Conservation (phyloP, 345 rosid species). For the Syzygium aqueum region DNA sequence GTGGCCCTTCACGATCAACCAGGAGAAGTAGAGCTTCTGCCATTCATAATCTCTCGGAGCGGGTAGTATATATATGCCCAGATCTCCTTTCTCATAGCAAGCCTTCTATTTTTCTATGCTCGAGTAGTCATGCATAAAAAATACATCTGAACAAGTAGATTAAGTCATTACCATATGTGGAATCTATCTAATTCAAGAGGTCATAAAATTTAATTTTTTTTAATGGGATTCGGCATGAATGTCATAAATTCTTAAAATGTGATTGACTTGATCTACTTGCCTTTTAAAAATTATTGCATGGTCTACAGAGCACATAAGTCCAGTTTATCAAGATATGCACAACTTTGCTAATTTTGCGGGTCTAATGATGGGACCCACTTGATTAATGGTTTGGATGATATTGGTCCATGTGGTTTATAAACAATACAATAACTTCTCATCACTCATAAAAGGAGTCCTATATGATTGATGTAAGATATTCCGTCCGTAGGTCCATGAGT, state of each 20-base stretch:
- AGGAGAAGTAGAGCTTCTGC: conserved; percentile 85
- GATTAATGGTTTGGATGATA: not conserved
- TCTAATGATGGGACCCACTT: not conserved
- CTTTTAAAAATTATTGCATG: not conserved
- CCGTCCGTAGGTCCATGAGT: not conserved
- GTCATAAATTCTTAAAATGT: not conserved
- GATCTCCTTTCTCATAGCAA: not conserved
- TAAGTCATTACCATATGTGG: not conserved
- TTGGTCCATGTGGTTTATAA: not conserved
- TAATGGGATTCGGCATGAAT: not conserved
- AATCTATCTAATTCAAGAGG: not conserved
- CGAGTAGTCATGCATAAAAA: not conserved
- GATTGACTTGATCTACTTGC: not conserved
- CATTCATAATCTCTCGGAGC: conserved; percentile 90
- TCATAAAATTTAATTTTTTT: not conserved
- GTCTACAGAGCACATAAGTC: not conserved
- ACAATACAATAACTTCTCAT: not conserved
- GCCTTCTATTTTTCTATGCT: not conserved
- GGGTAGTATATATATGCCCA: conserved; percentile 28
- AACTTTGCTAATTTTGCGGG: not conserved
- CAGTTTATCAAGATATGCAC: not conserved
- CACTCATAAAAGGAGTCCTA: not conserved
- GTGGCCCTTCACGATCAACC: conserved; percentile 21
- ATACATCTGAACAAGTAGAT: not conserved
- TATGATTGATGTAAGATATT: not conserved